A percentile compares a stretch with the other conserved stretches of the same genome.
These are phyloP conservation scores for Fusarium caatingaense DNA, from an alignment of 2,329 filamentous ascomycete species.

Conservation along the genomic window DNA sequence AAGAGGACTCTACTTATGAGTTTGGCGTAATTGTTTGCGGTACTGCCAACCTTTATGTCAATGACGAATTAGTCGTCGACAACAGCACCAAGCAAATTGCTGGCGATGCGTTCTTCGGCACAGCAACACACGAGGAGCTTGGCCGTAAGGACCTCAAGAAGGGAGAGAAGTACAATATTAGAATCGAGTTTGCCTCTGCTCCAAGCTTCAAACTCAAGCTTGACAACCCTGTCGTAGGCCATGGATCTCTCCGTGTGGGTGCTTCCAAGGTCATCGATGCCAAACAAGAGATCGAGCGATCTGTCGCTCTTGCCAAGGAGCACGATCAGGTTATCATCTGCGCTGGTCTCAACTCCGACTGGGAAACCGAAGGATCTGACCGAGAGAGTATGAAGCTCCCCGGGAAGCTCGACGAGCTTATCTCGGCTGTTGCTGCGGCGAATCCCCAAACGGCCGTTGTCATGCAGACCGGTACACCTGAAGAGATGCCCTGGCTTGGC, in stretches of 20 bases:
- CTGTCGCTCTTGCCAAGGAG: slow-evolving; percentile 73
- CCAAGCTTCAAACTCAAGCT: slow-evolving; percentile 66
- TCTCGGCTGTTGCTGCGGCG: slow-evolving; percentile 71
- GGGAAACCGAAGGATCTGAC: slow-evolving; percentile 84
- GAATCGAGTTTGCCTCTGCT: slow-evolving; percentile 69
- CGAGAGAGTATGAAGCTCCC: slow-evolving; percentile 83
- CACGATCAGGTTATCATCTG: slow-evolving; percentile 84
- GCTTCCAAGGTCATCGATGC: slow-evolving; percentile 68
- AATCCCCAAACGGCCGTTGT: slow-evolving; percentile 79
- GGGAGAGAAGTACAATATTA: slow-evolving; percentile 68
- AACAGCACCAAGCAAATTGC: slow-evolving; percentile 72
- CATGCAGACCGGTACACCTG: slow-evolving; percentile 81
- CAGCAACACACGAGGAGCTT: slow-evolving; percentile 71
- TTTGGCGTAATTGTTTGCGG: slow-evolving; percentile 75
- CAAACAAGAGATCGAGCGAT: slow-evolving; percentile 70
- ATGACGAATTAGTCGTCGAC: slow-evolving; percentile 72
- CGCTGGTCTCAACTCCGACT: slow-evolving; percentile 81
- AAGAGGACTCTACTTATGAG: slow-evolving; percentile 71
- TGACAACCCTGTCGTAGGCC: slow-evolving; percentile 64
- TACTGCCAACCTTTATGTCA: slow-evolving; percentile 72
- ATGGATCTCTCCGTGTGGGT: slow-evolving; percentile 72
- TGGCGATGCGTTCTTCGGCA: slow-evolving; percentile 73
- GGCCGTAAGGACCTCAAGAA: slow-evolving; percentile 68
- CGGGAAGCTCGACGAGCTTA: slow-evolving; percentile 76
- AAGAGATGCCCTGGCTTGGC: slow-evolving; percentile 76